These are phyloP conservation scores for Gomphus bonarii DNA, from an alignment of 1,284 basidiomycete genomes.

Conservation along the genomic window DNA sequence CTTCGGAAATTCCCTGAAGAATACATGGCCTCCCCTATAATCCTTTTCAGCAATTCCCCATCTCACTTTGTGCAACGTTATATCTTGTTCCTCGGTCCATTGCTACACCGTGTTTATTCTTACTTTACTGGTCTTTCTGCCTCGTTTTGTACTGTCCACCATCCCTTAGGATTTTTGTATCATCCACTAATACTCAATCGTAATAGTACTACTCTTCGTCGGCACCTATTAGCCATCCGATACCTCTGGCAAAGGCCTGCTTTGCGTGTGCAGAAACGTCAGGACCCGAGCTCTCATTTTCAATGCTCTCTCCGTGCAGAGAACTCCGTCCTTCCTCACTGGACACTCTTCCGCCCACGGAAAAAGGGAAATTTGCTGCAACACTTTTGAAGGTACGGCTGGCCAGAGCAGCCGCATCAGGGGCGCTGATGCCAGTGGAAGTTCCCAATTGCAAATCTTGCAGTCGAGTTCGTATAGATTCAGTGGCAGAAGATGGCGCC, in stretches of 20 bases:
- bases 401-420: constrained; percentile 54
- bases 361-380: constrained; percentile 69
- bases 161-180: neutral
- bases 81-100: neutral
- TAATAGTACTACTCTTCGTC: constrained; percentile 35
- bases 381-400: constrained; percentile 64
- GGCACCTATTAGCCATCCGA: constrained; percentile 81
- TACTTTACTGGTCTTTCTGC: constrained; percentile 9
- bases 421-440: constrained; percentile 4
- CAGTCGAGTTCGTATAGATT: constrained; percentile 14
- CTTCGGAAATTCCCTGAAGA: neutral
- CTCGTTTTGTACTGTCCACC: constrained; percentile 11
- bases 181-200: neutral
- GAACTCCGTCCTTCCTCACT: constrained; percentile 21
- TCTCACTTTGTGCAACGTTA: neutral
- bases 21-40: neutral
- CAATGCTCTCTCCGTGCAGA: neutral
- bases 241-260: constrained; percentile 66
- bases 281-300: neutral
- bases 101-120: neutral
- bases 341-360: constrained; percentile 37
- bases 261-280: constrained; percentile 65
- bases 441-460: constrained; percentile 6
- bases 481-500: constrained; percentile 17
- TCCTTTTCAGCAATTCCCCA: neutral